These are phyloP conservation scores for Pseudozyma flocculosa DNA, from an alignment of 1,284 basidiomycete species.

Conservation along the genomic window DNA sequence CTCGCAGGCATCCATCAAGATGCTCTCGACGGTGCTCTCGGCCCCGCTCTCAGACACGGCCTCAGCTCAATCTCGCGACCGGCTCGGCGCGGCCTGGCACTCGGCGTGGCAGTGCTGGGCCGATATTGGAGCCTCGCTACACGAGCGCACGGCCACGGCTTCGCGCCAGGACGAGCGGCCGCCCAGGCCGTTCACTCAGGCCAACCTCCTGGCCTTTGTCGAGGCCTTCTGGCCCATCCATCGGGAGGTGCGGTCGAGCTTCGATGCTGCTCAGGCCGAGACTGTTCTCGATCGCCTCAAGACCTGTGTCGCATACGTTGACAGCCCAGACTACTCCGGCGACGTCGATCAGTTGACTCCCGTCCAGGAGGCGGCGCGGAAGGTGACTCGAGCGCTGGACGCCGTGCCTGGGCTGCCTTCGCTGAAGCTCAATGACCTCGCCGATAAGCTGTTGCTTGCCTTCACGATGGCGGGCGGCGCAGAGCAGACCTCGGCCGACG, in stretches of 20 bases:
- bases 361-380: constrained; percentile 72
- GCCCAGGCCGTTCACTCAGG: constrained; percentile 72
- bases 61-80: background rate
- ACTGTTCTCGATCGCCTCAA: constrained; percentile 76
- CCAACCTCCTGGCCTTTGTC: constrained; percentile 77
- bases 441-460: constrained; percentile 80
- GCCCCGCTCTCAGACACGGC: constrained; percentile 1
- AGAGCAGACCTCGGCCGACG: background rate
- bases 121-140: constrained; percentile 19
- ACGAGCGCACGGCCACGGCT: background rate
- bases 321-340: constrained; percentile 79
- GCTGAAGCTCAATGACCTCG: constrained; percentile 75
- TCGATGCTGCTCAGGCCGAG: constrained; percentile 65
- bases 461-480: constrained; percentile 61
- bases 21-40: constrained; percentile 60
- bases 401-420: constrained; percentile 68
- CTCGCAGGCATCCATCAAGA: constrained; percentile 52
- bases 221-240: constrained; percentile 65
- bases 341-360: constrained; percentile 82
- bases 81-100: constrained; percentile 3
- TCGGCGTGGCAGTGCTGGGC: constrained; percentile 9
- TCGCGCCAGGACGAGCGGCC: background rate
- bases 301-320: constrained; percentile 75
- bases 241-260: constrained; percentile 30
- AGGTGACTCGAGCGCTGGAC: constrained; percentile 67